A percentile compares a stretch with the other conserved stretches of the same genome.
Evolutionary conservation across 169 alveolate genomes (phyloP).

Genomic region (Babesia gibsoni): DNA sequence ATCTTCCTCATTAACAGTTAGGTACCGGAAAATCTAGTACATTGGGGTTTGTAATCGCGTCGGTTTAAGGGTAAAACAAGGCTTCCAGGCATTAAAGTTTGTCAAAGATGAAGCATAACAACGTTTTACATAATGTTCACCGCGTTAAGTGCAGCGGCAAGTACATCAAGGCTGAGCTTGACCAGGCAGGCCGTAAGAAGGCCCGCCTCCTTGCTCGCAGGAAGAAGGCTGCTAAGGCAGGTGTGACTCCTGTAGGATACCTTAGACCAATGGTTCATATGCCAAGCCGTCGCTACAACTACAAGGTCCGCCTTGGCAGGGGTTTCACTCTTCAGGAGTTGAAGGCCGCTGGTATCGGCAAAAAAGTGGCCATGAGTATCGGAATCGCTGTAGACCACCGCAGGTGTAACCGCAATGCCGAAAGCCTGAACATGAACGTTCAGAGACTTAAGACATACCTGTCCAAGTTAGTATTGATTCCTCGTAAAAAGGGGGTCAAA

Average conservation of each 20-base stretch:
- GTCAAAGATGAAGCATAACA: conserved; percentile 90
- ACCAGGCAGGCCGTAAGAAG: conserved; percentile 96
- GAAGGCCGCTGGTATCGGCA: conserved; percentile 91
- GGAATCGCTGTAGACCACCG: conserved; percentile 99
- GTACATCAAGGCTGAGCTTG: conserved; percentile 96
- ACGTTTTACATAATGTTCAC: conserved; percentile 96
- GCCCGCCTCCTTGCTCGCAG: conserved; percentile 89
- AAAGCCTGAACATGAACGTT: conserved; percentile 91
- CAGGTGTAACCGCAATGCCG: conserved; percentile 92
- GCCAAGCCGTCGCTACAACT: conserved; percentile 96
- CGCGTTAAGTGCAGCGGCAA: conserved; percentile 96
- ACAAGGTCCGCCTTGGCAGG: conserved; percentile 94
- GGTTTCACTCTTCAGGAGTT: conserved; percentile 99
- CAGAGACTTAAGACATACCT: conserved; percentile 93
- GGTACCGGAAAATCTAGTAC: not conserved
- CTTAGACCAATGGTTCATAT: conserved; percentile 93
- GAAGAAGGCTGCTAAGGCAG: conserved; percentile 84
- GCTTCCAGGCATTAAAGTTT: not conserved
- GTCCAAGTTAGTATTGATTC: conserved; percentile 92
- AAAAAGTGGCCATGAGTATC: conserved; percentile 92
- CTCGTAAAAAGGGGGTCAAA: conserved; percentile 90
- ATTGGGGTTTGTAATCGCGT: conserved; percentile 27
- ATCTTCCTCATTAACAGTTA: too few relatives aligned
- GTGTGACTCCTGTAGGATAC: conserved; percentile 94
- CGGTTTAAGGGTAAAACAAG: conserved; percentile 43